Conservation (phyloP, 2,329 filamentous ascomycete species). For the Colletotrichum godetiae region DNA sequence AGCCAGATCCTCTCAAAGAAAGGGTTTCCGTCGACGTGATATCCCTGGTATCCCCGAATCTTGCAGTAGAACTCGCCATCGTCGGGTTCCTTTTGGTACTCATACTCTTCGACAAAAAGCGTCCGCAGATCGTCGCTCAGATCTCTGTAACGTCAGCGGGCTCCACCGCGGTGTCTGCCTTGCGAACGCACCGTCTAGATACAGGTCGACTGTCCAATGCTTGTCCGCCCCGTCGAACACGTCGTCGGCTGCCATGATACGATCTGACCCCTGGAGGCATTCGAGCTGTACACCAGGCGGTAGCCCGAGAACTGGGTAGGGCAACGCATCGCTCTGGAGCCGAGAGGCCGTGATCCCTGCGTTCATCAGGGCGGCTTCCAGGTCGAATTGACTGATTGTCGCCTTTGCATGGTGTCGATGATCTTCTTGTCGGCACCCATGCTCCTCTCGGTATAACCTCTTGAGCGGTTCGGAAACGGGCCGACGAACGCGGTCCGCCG, state of each 20-base stretch:
- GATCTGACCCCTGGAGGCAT: conserved; percentile 1
- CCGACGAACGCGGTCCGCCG: no score
- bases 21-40: neutral
- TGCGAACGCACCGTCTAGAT: neutral
- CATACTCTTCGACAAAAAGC: neutral
- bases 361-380: no score
- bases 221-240: neutral
- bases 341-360: no score
- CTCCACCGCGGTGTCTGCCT: neutral
- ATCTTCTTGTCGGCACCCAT: no score
- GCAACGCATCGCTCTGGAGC: no score
- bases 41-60: neutral
- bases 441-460: no score
- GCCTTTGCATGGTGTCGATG: no score
- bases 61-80: conserved; percentile 5
- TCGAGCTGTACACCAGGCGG: conserved; percentile 1
- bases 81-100: conserved; percentile 2
- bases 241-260: neutral
- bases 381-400: no score
- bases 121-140: neutral
- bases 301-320: no score
- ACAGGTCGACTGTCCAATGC: conserved; percentile 3
- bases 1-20: conserved; percentile 1
- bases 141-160: neutral
- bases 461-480: no score